Evolutionary conservation across 2,329 filamentous ascomycete genomes (phyloP).

Genomic region (Ophioceras dolichostomum): DNA sequence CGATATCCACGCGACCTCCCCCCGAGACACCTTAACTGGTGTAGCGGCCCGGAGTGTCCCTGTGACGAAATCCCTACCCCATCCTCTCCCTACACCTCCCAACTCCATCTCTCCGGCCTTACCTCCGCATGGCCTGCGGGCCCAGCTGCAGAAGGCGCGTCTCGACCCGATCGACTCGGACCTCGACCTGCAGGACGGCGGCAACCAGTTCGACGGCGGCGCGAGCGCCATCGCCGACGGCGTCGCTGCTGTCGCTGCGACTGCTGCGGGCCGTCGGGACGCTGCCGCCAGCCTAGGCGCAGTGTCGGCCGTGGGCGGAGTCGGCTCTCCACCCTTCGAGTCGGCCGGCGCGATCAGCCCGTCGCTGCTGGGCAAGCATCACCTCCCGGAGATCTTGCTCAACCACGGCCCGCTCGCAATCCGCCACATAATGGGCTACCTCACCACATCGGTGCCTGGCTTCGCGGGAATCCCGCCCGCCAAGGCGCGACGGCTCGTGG

Average conservation of each 20-base stretch:
- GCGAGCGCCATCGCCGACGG: slow-evolving; percentile 13
- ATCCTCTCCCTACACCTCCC: slow-evolving; percentile 82
- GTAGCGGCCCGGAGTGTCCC: slow-evolving; percentile 55
- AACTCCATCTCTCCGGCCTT: slow-evolving; percentile 89
- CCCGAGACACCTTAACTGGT: slow-evolving; percentile 62
- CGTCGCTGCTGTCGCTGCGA: not conserved
- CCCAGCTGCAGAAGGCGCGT: slow-evolving; percentile 46
- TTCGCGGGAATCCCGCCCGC: slow-evolving; percentile 81
- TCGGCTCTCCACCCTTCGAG: slow-evolving; percentile 45
- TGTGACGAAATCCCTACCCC: slow-evolving; percentile 49
- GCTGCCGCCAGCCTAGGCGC: not conserved
- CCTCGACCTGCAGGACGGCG: slow-evolving; percentile 66
- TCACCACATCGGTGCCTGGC: slow-evolving; percentile 86
- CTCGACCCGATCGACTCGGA: slow-evolving; percentile 70
- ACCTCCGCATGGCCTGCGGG: slow-evolving; percentile 67
- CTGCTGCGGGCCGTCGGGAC: no score
- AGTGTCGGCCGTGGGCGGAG: slow-evolving; percentile 8
- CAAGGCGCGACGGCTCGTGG: slow-evolving; percentile 82
- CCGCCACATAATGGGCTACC: slow-evolving; percentile 86
- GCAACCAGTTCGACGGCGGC: slow-evolving; percentile 25
- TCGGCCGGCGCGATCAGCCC: slow-evolving; percentile 75
- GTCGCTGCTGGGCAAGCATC: slow-evolving; percentile 72
- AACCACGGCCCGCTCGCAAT: slow-evolving; percentile 86
- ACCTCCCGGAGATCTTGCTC: slow-evolving; percentile 82
- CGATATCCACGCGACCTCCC: slow-evolving; percentile 52